Percentiles rank a stretch among this genome's conserved stretches.
phyloP scores from a whole-genome alignment of 805 yeast species.

The Trichomonascus vanleenenianus region DNA sequence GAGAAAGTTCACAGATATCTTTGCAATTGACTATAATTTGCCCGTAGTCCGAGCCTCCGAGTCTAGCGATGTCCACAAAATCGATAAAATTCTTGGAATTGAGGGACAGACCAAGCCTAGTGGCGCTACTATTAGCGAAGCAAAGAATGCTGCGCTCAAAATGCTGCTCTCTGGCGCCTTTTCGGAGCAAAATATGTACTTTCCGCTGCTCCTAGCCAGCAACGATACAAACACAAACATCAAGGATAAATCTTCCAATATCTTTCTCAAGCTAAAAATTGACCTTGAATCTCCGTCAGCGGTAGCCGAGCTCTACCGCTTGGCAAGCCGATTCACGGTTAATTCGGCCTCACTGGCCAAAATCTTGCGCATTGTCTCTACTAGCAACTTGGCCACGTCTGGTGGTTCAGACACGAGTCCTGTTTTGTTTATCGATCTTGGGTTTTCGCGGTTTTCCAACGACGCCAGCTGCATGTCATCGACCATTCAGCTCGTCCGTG shows the following conservation, averaged over 20 bases:
- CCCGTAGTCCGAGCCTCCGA: no score
- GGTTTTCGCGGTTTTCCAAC: no score
- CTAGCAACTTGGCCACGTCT: slow-evolving; percentile 29
- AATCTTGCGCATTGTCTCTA: slow-evolving; percentile 42
- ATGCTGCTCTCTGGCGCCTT: slow-evolving; percentile 37
- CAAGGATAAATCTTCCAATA: slow-evolving; percentile 45
- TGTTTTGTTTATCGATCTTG: slow-evolving; percentile 31
- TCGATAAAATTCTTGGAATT: no score
- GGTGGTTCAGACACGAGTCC: slow-evolving; percentile 21
- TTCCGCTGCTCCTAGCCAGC: slow-evolving; percentile 56
- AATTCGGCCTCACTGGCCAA: slow-evolving; percentile 41
- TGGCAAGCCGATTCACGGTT: slow-evolving; percentile 34
- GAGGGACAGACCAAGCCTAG: no score
- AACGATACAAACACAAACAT: slow-evolving; percentile 51
- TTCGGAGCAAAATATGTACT: slow-evolving; percentile 30
- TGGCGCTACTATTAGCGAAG: slow-evolving; percentile 32
- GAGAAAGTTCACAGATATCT: slow-evolving; percentile 44
- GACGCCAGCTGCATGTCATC: no score
- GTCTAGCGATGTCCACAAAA: no score
- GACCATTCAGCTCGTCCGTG: slow-evolving; percentile 50
- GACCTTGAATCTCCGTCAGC: slow-evolving; percentile 45
- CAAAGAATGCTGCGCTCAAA: slow-evolving; percentile 30
- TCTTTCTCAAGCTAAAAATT: slow-evolving; percentile 41
- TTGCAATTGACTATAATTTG: slow-evolving; percentile 21
- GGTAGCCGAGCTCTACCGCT: slow-evolving; percentile 36